Percentiles rank a stretch among this genome's conserved stretches.
Evolutionary conservation across 2,329 filamentous ascomycete genomes (phyloP).

Genomic region (Hypoxylon sp.): DNA sequence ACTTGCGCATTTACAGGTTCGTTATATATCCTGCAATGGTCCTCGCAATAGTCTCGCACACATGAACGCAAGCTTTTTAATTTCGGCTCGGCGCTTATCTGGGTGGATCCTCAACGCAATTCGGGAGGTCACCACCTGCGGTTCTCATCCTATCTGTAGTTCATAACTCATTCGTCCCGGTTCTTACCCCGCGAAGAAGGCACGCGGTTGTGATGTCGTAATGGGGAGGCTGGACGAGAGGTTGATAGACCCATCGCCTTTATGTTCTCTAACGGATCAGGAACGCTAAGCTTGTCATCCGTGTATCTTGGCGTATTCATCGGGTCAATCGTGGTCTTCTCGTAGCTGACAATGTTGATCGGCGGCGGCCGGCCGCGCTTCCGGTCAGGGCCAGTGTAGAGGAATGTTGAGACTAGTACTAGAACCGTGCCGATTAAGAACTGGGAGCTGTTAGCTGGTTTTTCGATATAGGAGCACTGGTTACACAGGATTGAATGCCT

Average conservation of each 20-base stretch:
- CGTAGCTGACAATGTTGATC: constrained; percentile 79
- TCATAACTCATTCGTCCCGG: constrained; percentile 50
- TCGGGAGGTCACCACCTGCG: constrained; percentile 1
- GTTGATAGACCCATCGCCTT: constrained; percentile 54
- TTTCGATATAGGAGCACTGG: background rate
- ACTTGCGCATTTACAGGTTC: constrained; percentile 27
- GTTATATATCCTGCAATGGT: constrained; percentile 21
- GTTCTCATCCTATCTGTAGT: constrained; percentile 4
- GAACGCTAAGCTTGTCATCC: constrained; percentile 52
- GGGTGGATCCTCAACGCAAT: constrained; percentile 10
- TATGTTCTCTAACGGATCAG: constrained; percentile 51
- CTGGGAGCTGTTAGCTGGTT: constrained; percentile 63
- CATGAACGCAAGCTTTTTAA: constrained; percentile 7
- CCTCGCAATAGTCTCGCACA: background rate
- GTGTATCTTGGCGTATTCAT: constrained; percentile 52
- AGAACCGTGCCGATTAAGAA: constrained; percentile 85
- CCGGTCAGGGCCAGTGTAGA: constrained; percentile 81
- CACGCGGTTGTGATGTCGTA: constrained; percentile 51
- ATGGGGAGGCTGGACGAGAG: constrained; percentile 53
- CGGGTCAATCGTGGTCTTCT: constrained; percentile 77
- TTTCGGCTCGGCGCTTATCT: constrained; percentile 41
- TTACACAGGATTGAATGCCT: constrained; percentile 55
- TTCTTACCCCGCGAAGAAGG: constrained; percentile 51
- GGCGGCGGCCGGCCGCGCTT: constrained; percentile 73
- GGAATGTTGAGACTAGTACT: constrained; percentile 85